phyloP scores from a whole-genome alignment of 2,329 filamentous ascomycete genomes.

The Aureobasidium sp. region DNA sequence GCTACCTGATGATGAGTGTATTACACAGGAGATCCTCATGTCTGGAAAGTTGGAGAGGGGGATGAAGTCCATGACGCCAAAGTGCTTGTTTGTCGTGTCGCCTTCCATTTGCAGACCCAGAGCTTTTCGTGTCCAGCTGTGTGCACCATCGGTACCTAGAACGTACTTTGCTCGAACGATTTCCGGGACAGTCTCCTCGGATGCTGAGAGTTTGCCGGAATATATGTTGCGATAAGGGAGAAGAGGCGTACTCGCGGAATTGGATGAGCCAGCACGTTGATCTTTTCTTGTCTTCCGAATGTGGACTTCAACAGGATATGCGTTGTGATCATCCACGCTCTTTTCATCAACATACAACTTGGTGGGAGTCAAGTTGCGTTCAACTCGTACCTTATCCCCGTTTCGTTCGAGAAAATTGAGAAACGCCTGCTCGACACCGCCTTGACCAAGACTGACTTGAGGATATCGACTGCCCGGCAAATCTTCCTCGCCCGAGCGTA shows the following conservation, averaged over 20 bases:
- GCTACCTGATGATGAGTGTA: constrained; percentile 59
- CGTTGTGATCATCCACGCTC: not conserved
- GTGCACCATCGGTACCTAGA: constrained; percentile 20
- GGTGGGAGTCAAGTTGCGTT: not conserved
- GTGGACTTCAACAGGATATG: not conserved
- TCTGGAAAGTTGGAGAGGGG: constrained; percentile 43
- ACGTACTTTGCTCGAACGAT: constrained; percentile 20
- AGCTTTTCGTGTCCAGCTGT: constrained; percentile 20
- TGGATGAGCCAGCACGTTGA: not conserved
- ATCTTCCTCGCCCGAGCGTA: constrained; percentile 8
- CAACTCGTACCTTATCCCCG: not conserved
- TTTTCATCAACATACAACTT: not conserved
- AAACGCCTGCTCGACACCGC: constrained; percentile 5
- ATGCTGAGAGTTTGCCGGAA: not conserved
- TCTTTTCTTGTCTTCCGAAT: not conserved
- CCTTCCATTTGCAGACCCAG: constrained; percentile 24
- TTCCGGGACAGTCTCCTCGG: not conserved
- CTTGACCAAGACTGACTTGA: constrained; percentile 11
- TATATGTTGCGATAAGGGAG: fast-evolving
- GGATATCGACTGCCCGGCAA: constrained; percentile 5
- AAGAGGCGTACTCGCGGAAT: not conserved
- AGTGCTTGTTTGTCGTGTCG: constrained; percentile 23
- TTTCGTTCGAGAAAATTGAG: constrained; percentile 7
- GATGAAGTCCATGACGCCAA: constrained; percentile 27
- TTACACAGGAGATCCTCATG: constrained; percentile 72